These are phyloP conservation scores for Ophiostoma quercus DNA, from an alignment of 2,329 filamentous ascomycete species.

Conservation along the genomic window DNA sequence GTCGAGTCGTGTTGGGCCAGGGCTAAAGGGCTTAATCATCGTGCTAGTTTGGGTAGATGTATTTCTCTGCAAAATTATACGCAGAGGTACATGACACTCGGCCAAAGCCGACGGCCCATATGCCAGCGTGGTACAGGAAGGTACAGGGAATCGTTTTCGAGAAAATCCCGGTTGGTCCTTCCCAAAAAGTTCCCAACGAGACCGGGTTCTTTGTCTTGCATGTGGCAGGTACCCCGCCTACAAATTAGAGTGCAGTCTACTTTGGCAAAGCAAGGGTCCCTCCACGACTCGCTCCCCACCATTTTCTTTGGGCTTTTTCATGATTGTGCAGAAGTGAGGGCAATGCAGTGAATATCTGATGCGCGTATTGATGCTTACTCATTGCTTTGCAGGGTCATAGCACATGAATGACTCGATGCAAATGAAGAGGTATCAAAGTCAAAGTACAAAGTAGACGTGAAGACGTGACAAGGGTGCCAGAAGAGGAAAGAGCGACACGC, in stretches of 20 bases:
- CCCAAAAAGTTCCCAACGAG: background rate
- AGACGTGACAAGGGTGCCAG: background rate
- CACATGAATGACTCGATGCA: background rate
- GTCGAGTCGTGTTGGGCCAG: background rate
- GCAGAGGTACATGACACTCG: background rate
- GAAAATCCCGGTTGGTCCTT: background rate
- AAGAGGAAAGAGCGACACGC: constrained; percentile 19
- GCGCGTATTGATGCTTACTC: background rate
- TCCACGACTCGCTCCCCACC: background rate
- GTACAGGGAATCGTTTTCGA: too few relatives aligned
- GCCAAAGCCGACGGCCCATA: constrained; percentile 10
- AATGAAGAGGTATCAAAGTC: background rate
- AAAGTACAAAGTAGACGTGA: background rate
- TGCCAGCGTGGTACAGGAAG: too few relatives aligned
- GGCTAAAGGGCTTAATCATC: background rate
- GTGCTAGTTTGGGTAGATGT: background rate
- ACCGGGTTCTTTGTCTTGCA: background rate
- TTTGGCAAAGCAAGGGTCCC: background rate
- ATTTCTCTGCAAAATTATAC: background rate
- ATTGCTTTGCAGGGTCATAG: background rate
- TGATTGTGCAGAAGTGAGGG: background rate
- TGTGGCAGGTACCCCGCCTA: background rate
- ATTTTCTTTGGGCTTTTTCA: background rate
- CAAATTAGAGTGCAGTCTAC: background rate
- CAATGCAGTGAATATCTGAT: background rate